Evolutionary conservation across 148 eudicot genomes (phyloP), one percentile per base, ranked within the genome.

Genomic region (Vaccinium corymbosum): DNA sequence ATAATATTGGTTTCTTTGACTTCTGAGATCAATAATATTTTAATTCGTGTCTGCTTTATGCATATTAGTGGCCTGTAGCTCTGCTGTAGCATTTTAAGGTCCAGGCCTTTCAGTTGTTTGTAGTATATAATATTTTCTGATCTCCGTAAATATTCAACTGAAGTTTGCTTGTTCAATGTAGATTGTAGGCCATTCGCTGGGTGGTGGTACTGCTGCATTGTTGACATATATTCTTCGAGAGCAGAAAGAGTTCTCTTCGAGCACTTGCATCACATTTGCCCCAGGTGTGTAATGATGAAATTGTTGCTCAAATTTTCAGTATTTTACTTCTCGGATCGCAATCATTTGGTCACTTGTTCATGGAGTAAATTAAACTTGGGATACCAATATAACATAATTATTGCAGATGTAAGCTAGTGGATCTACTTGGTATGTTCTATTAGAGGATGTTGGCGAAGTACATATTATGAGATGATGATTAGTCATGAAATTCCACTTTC

Each of bases 171-270:
- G 10, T 86, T 42, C 55, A 72, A 57, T 85, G 75, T 91, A 95
- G 98, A 86, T 95, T 85, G 93, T 95, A 84, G 98, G 98, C 72
- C 98, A 95, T 90, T 95, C 98, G 25, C 95, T 95, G 87, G 98
- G 98, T 85, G 98, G 98, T 79, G 98, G 98, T 79, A 95, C 98
- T 87, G 98, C 98, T 90, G 98, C 98, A 38, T 87, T 95, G 75
- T 90, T 95, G 87, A 95, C 98, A 22, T 94, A 94, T 82, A 93
- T 95, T 57, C 92, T 95, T 48, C 98, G 97, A 50, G 98, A 95
- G 85, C 97, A 92, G 79, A 93, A 93, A 82, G 95, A 93, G 83
- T 90, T 95, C 22, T 90, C 86, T 57, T 90, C 92, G 7, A 86
- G 87, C 77, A 91, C 94, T 29, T 94, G 98, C 76, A 87, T 93